phyloP scores from a whole-genome alignment of 257 asterid species.

The Nicotiana paniculata region DNA sequence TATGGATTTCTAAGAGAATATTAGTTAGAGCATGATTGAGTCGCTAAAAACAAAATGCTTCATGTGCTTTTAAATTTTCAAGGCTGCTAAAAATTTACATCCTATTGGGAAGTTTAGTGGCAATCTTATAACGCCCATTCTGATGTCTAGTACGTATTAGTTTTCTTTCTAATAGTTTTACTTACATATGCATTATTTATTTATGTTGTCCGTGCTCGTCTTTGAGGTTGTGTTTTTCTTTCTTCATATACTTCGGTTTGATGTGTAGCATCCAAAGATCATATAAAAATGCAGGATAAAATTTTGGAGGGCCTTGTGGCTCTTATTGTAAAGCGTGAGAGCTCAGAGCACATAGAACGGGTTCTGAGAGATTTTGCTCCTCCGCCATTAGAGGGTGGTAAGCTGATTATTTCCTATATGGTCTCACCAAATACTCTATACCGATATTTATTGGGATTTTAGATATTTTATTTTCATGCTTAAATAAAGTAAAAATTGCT shows the following conservation, averaged over 20 bases:
- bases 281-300: slow-evolving; percentile 82
- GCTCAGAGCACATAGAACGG: slow-evolving; percentile 71
- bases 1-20: neutral
- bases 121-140: neutral
- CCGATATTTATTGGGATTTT: neutral
- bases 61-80: neutral
- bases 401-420: slow-evolving; percentile 4
- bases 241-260: neutral
- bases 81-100: neutral
- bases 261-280: slow-evolving; percentile 79
- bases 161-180: neutral
- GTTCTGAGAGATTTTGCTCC: slow-evolving; percentile 65
- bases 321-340: slow-evolving; percentile 72
- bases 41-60: neutral
- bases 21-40: neutral
- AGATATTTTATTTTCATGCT: neutral
- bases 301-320: slow-evolving; percentile 98
- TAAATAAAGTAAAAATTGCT: neutral
- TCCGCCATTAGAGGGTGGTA: slow-evolving; percentile 74
- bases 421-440: neutral
- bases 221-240: neutral
- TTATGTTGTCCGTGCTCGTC: neutral
- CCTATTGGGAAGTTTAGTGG: neutral
- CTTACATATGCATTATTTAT: neutral
- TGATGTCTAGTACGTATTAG: neutral